Base-by-base conservation (phyloP, 1,284 basidiomycete genomes). In the Phlebopus sp. region DNA sequence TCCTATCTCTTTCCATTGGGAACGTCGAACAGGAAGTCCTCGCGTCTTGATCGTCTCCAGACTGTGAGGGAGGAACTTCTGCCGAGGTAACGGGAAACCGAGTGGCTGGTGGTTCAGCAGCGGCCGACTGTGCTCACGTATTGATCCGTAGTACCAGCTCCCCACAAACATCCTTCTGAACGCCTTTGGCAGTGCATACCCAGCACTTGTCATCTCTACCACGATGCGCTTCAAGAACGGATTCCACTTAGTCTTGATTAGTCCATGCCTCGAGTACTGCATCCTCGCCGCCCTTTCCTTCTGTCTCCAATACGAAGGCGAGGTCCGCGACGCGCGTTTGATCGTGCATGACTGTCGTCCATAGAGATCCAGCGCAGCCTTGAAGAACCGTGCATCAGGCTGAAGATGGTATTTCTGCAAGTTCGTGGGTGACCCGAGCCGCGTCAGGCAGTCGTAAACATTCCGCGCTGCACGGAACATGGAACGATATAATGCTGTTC, bases 361-460 rank as follows among this genome's bases (percentile, higher is more conserved):
- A 55, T 81, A 77, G 18, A 81, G 67, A 13, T 69, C 64, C 14
- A 89, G 62, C 4, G 81, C 72, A 3, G 80, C 78, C 48, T 86
- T 86, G 69, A 81, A 87, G 62, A 88, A 86, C 31, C 76, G 72
- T 9, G 73, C 75, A 56, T 90, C 86, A 0, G 81, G 78, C 8
- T 53, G 53, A 3, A 81, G 79, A 9, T 70, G 54, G 32, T 64
- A 49, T 15, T 71, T 50, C 8, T 48, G 55, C 17, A 50, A 54
- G 11, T 47, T 53, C 17, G 53, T 52, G 2, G 47, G 19, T 2
- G 64, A 51, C 10, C 52, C 54, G 19, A 56, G 54, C 29, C 50
- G 46, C 2, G 40, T 51, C 27, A 72, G 52, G 35, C 63, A 51
- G n/a, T 58, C 34, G 36, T 64, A 63, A 21, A 74, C 55, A n/a